These are phyloP conservation scores for Bipolaris oryzae DNA, from an alignment of 2,329 filamentous ascomycete genomes.

Conservation along the genomic window DNA sequence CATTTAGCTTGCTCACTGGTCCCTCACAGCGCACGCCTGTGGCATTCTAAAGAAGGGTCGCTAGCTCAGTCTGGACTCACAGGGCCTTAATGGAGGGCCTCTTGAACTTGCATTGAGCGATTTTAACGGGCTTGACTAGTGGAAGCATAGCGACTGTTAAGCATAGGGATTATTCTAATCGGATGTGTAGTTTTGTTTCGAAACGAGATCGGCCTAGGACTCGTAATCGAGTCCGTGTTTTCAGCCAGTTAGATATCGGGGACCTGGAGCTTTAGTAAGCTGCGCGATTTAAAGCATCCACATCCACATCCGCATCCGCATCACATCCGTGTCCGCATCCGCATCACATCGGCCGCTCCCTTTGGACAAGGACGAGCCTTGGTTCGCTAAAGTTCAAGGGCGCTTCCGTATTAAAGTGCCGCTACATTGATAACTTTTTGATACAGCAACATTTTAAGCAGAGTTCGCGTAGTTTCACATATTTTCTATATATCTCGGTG, in stretches of 20 bases:
- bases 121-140: neutral
- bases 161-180: neutral
- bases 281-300: neutral
- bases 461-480: neutral
- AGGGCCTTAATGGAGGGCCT: no score
- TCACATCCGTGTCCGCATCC: neutral
- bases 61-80: neutral
- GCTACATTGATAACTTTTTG: neutral
- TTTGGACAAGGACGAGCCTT: neutral
- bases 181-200: neutral
- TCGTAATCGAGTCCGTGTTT: neutral
- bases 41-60: neutral
- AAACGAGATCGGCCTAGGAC: neutral
- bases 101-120: neutral
- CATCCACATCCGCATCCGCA: neutral
- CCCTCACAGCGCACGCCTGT: no score
- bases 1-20: no score
- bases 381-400: neutral
- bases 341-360: no score
- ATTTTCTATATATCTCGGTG: neutral
- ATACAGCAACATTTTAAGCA: neutral
- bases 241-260: neutral
- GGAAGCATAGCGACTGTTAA: neutral
- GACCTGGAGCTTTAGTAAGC: neutral
- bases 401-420: neutral